Base-by-base conservation (phyloP, 1,139 yeast genomes). In the Lodderomyces theae region DNA sequence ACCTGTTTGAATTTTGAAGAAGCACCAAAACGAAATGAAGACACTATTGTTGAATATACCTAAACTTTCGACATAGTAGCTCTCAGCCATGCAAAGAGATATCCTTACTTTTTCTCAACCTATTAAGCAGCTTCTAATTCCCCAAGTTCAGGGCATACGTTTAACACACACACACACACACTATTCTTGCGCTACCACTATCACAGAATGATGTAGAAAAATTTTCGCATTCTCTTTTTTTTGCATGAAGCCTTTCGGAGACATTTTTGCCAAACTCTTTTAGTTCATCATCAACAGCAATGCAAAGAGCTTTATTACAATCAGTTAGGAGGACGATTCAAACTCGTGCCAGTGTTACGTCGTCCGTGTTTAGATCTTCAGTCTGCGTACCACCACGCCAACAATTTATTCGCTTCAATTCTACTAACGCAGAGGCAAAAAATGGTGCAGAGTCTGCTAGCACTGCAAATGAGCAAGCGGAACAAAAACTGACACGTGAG, bases 271-370 rank as follows among this genome's bases (percentile, higher is more conserved):
- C 6, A 21, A 21, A 21, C 23, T 7, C 23, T 21, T 21, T 21
- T 21, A 7, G 23, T 26, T 31, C 37, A 38, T 16, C 22, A 16
- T 37, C 25, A n/a, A 34, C 26, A 37, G 51, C 30, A 24, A 63
- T 64, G 70, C 66, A 64, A 47, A 63, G 67, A 61, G 56, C 64
- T 23, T 54, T 64, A 37, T 51, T 54, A 39, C 44, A 54, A 32
- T 48, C 62, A n/a, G 44, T 61, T 37, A 44, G 58, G 34, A 61
- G 64, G 54, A 38, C 59, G n/a, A 43, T 54, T 23, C 51, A 53
- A n/a, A 46, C 51, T 25, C 58, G 63, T 36, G 49, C 46, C 23
- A 5, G 23, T 39, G 51, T 52, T 17, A 41, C 42, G 12, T 46
- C 45, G 18, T 39, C 31, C 15, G 10, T 18, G n/a, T n/a, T 28